These are phyloP conservation scores for Phanerochaete sordida DNA, from an alignment of 768 basidiomycete genomes.

Conservation along the genomic window DNA sequence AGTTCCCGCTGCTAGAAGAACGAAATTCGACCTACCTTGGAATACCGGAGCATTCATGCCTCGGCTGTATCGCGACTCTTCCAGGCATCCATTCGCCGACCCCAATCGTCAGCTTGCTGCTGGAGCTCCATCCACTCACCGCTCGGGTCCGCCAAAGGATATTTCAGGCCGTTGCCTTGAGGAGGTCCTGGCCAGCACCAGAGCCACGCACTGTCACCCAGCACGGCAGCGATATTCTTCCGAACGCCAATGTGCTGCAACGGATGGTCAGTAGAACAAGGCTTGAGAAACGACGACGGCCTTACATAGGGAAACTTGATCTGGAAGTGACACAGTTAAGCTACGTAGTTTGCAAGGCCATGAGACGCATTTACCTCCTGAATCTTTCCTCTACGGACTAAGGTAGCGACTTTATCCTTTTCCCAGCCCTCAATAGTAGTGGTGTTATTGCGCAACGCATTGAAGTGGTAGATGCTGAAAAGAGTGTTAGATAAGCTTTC, in stretches of 20 bases:
- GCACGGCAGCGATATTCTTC: slow-evolving; percentile 70
- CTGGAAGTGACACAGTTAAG: slow-evolving; percentile 31
- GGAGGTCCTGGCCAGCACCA: slow-evolving; percentile 83
- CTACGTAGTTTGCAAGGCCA: background rate
- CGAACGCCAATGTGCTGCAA: slow-evolving; percentile 72
- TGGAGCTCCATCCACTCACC: slow-evolving; percentile 68
- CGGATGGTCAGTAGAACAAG: background rate
- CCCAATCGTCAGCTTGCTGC: background rate
- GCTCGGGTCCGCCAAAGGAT: slow-evolving; percentile 61
- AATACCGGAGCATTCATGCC: background rate
- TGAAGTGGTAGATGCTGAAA: slow-evolving; percentile 81
- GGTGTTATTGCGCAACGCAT: slow-evolving; percentile 69
- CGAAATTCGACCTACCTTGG: slow-evolving; percentile 1
- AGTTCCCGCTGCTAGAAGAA: background rate
- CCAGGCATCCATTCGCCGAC: background rate
- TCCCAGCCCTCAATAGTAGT: slow-evolving; percentile 99
- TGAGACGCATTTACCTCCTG: slow-evolving; percentile 49
- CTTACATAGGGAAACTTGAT: slow-evolving; percentile 92
- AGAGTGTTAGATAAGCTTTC: slow-evolving; percentile 12
- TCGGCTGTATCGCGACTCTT: slow-evolving; percentile 3
- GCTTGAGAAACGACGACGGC: slow-evolving; percentile 1
- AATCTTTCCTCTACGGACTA: slow-evolving; percentile 83
- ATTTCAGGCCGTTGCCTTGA: slow-evolving; percentile 74
- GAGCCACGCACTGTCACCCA: slow-evolving; percentile 69
- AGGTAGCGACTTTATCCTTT: slow-evolving; percentile 88